Evolutionary conservation across 257 asterid genomes (phyloP).

Genomic region (Echium plantagineum): DNA sequence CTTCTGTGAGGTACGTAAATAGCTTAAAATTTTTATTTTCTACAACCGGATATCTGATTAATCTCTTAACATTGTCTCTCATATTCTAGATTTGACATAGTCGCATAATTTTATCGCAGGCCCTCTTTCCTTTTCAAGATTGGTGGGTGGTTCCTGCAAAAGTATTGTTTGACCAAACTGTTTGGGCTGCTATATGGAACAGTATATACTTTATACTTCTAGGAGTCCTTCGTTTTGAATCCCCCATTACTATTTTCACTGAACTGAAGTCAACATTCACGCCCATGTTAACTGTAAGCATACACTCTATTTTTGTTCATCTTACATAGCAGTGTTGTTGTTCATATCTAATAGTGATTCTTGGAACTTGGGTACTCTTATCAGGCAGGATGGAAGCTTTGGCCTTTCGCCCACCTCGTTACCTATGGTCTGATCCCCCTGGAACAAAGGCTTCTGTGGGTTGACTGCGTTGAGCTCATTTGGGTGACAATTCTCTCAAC

Average conservation of each 20-base stretch:
- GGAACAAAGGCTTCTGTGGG: conserved; percentile 47
- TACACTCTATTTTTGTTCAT: conserved; percentile 1
- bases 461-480: conserved; percentile 42
- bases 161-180: conserved; percentile 71
- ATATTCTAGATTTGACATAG: background rate
- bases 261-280: conserved; percentile 69
- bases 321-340: background rate
- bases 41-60: background rate
- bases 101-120: conserved; percentile 23
- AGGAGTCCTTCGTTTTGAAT: conserved; percentile 62
- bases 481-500: conserved; percentile 50
- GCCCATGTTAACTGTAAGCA: conserved; percentile 81
- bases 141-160: conserved; percentile 98
- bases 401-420: conserved; percentile 49
- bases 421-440: conserved; percentile 39
- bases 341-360: background rate
- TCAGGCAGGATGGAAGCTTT: conserved; percentile 52
- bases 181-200: conserved; percentile 82
- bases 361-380: conserved; percentile 4
- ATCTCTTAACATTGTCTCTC: background rate
- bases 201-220: conserved; percentile 61
- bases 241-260: conserved; percentile 39
- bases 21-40: background rate
- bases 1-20: conserved; percentile 54
- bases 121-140: conserved; percentile 63